These are phyloP conservation scores for Trebouxia sp. DNA, from an alignment of 139 green algal genomes.

Conservation along the genomic window DNA sequence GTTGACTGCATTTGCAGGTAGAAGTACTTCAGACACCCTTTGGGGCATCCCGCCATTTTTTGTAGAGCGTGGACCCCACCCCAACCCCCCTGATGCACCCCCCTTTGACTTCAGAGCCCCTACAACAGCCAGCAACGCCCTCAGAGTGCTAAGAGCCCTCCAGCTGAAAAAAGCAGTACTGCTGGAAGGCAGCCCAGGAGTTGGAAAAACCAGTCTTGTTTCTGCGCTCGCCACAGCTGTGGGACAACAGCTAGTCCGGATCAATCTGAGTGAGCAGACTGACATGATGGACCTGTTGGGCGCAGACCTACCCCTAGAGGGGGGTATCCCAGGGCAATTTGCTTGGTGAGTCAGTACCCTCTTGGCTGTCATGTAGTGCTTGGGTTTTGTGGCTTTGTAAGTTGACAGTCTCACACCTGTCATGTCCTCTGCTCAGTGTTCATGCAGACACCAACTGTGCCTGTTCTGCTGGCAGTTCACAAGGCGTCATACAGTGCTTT, in stretches of 20 bases:
- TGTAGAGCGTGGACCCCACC: conserved; percentile 41
- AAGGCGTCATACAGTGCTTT: too few relatives aligned
- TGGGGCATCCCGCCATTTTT: conserved; percentile 87
- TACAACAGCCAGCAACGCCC: conserved; percentile 86
- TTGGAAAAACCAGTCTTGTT: conserved; percentile 96
- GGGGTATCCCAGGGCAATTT: conserved; percentile 84
- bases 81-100: conserved; percentile 16
- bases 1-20: too few relatives aligned
- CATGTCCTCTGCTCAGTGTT: background rate
- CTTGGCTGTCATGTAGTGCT: background rate
- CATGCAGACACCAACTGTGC: background rate
- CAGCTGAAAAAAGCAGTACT: conserved; percentile 87
- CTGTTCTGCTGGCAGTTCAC: too few relatives aligned
- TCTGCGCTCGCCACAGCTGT: conserved; percentile 74
- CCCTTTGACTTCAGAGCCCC: conserved; percentile 86
- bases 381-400: background rate
- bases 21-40: background rate
- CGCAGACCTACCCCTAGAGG: conserved; percentile 87
- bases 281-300: conserved; percentile 99
- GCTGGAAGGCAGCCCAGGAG: conserved; percentile 93
- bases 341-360: conserved; percentile 62
- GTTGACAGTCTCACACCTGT: background rate
- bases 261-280: conserved; percentile 97
- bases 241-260: conserved; percentile 79
- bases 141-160: conserved; percentile 90